Evolutionary conservation across 345 rosid genomes (phyloP).

Genomic region (Hypericum androsaemum): DNA sequence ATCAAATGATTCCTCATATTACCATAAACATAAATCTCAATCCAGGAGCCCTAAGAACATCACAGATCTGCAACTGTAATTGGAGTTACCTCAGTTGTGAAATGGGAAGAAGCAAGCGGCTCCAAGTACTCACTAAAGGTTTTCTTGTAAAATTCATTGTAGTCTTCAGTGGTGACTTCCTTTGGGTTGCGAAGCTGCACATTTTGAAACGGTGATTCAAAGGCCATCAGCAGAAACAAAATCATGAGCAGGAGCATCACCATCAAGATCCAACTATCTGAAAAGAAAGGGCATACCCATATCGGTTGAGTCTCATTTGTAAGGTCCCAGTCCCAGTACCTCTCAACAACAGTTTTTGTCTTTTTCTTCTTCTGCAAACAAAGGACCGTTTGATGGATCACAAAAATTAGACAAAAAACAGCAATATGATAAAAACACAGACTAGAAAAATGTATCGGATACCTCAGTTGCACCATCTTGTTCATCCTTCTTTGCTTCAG

Average conservation of each 20-base stretch:
- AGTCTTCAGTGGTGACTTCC: constrained; percentile 79
- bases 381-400: background rate
- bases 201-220: constrained; percentile 5
- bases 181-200: constrained; percentile 87
- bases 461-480: constrained; percentile 58
- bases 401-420: background rate
- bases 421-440: background rate
- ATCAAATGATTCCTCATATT: background rate
- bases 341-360: constrained; percentile 86
- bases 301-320: constrained; percentile 93
- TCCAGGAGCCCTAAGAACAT: background rate
- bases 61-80: background rate
- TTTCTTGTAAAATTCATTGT: constrained; percentile 83
- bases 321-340: constrained; percentile 97
- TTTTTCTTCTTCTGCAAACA: constrained; percentile 71
- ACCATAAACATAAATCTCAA: background rate
- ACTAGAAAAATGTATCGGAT: background rate
- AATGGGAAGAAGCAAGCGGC: constrained; percentile 91
- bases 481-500: constrained; percentile 54
- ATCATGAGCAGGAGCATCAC: background rate
- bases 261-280: background rate
- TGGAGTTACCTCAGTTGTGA: constrained; percentile 79
- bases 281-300: constrained; percentile 51
- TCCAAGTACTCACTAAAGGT: constrained; percentile 89
- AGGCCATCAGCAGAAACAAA: constrained; percentile 2